Conservation (phyloP, 176 grass and related monocot genomes). For the Thalia dealbata region DNA sequence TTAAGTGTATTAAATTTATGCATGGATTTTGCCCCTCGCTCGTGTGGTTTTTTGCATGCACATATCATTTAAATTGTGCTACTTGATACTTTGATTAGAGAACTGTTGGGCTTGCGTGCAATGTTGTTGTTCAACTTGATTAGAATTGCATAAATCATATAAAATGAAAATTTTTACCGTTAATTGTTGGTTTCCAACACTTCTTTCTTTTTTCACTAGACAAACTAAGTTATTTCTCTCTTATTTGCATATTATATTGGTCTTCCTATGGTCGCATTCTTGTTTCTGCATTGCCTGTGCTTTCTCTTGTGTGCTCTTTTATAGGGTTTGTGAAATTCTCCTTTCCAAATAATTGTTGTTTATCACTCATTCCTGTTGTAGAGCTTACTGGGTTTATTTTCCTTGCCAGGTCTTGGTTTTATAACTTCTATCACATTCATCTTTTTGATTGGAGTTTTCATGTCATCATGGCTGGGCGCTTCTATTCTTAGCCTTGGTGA, state of each 20-base stretch:
- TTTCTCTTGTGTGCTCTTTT: background rate
- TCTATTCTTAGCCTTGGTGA: slow-evolving; percentile 68
- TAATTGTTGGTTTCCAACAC: no score
- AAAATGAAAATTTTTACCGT: no score
- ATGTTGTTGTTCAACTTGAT: no score
- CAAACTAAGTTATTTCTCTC: no score
- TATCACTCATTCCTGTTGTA: background rate
- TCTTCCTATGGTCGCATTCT: background rate
- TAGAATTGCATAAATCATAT: no score
- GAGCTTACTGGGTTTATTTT: slow-evolving; percentile 12
- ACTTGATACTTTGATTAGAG: no score
- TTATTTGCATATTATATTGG: background rate
- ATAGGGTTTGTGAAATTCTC: background rate
- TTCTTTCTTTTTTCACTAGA: no score
- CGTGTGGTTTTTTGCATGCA: no score
- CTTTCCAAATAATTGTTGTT: background rate
- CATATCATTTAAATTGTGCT: no score
- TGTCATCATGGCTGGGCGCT: slow-evolving; percentile 71
- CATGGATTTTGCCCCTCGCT: no score
- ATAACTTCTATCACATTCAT: slow-evolving; percentile 73
- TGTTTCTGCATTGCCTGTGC: background rate
- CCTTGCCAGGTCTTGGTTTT: slow-evolving; percentile 59
- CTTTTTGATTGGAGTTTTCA: slow-evolving; percentile 78
- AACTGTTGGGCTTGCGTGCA: no score
- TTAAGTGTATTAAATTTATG: no score